These are phyloP conservation scores for Incumbomyces lentus DNA, from an alignment of 2,329 filamentous ascomycete genomes.

Conservation along the genomic window DNA sequence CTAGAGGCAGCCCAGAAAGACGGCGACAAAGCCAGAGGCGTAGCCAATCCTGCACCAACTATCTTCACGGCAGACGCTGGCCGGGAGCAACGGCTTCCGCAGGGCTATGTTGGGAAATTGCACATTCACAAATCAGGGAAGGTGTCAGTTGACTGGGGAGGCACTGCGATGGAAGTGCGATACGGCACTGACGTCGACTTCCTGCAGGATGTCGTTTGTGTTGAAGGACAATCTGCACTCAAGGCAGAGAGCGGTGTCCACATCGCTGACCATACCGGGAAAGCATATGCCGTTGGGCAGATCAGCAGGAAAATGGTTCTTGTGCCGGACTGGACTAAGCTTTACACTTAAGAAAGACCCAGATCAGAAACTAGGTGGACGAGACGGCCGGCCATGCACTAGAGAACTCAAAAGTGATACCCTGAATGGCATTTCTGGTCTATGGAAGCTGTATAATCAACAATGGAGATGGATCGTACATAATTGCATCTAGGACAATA, in stretches of 20 bases:
- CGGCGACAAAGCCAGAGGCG: constrained; percentile 16
- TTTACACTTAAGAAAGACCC: constrained; percentile 27
- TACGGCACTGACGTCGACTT: constrained; percentile 48
- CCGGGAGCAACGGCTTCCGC: constrained; percentile 30
- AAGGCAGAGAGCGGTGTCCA: constrained; percentile 18
- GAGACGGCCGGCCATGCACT: not conserved
- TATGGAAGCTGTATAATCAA: too few relatives aligned
- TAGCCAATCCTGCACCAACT: constrained; percentile 2
- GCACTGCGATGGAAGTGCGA: constrained; percentile 47
- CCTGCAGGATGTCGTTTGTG: constrained; percentile 48
- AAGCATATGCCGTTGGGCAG: constrained; percentile 48
- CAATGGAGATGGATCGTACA: too few relatives aligned
- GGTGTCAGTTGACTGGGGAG: constrained; percentile 54
- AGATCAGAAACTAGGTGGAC: not conserved
- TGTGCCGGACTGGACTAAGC: constrained; percentile 49
- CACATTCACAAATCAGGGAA: constrained; percentile 52
- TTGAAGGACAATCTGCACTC: constrained; percentile 10
- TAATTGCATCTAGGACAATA: too few relatives aligned
- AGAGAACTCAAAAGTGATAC: too few relatives aligned
- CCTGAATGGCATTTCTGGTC: too few relatives aligned
- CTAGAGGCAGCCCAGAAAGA: constrained; percentile 26
- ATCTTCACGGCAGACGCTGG: constrained; percentile 5
- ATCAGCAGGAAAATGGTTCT: constrained; percentile 57
- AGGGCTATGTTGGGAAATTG: constrained; percentile 50
- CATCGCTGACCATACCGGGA: constrained; percentile 28